Base-by-base conservation (phyloP, 2,329 filamentous ascomycete species). In the Pseudogymnoascus sp. region DNA sequence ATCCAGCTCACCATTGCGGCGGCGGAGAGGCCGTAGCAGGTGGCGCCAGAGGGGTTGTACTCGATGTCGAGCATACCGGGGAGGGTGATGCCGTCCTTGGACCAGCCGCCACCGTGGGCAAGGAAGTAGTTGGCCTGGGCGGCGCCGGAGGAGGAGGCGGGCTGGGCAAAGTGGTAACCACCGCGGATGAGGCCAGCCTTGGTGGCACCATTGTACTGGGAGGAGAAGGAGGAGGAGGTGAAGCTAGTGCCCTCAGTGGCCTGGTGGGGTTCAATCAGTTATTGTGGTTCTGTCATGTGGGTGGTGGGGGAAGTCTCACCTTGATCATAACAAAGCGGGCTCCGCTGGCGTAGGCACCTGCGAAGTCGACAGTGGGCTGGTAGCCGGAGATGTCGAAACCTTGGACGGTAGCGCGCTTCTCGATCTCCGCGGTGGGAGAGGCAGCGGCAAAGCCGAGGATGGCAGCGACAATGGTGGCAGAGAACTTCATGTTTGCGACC, bases 41-140 rank as follows among this genome's bases (percentile, higher is more conserved):
- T 50, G 59, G 69, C 68, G 5, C 75, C 73, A 39, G 67, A 68
- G 11, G 73, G 72, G 62, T 71, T 72, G 62, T 74, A 76, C 71
- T 83, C 81, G 11, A 84, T 73, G 65, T 83, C 81, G 6, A 85
- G 73, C 80, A 84, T 82, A 3, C 81, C 81, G 1, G 81, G 82
- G 0, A 84, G 74, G 7, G 81, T 84, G 64, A 76, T 77, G 58
- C 80, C 79, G 64, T 84, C 81, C 16, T 67, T 69, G 18, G 74
- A 74, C 81, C 81, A 84, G 61, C 79, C 79, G 28, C 81, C 81
- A 43, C 81, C 81, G 65, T 83, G 72, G 0, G 74, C 70, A 57
- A 81, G 64, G 72, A 84, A 84, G 71, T 73, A 83, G 9, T 75
- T 71, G 6, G 81, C 81, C 67, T 84, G 81, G 0, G 71, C 69